These are phyloP conservation scores for Colletotrichum endophyticum DNA, from an alignment of 2,329 filamentous ascomycete species.

Conservation along the genomic window DNA sequence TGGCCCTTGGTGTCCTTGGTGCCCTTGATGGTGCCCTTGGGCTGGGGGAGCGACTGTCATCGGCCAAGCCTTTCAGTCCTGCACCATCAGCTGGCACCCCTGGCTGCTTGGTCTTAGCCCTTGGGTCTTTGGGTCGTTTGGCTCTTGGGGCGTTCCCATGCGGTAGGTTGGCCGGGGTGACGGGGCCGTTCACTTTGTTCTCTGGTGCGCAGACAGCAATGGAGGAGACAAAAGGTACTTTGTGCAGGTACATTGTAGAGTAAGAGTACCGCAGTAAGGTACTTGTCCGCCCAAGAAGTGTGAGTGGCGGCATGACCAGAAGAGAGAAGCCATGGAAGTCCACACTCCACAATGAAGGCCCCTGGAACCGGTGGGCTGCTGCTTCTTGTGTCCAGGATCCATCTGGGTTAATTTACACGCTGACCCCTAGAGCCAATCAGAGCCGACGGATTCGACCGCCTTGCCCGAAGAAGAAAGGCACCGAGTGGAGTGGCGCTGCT, in stretches of 20 bases:
- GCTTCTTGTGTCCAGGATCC: background rate
- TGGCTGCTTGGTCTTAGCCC: background rate
- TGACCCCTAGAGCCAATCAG: background rate
- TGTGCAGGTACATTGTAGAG: background rate
- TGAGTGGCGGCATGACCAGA: background rate
- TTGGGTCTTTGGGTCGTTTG: background rate
- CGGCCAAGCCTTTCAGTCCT: slow-evolving; percentile 9
- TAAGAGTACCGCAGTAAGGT: background rate
- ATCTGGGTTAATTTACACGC: slow-evolving; percentile 3
- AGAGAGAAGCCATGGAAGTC: background rate
- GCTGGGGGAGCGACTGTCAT: background rate
- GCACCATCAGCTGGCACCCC: slow-evolving; percentile 1
- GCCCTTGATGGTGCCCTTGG: background rate
- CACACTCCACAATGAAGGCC: background rate
- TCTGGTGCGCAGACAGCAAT: background rate
- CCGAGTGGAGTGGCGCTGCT: slow-evolving; percentile 11
- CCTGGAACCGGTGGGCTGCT: background rate
- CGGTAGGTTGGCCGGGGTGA: background rate
- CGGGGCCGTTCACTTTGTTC: background rate
- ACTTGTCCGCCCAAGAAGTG: background rate
- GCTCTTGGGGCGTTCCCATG: background rate
- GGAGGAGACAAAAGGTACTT: background rate
- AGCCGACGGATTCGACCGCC: background rate
- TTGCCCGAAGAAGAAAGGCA: slow-evolving; percentile 14
- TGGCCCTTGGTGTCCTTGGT: background rate